These are phyloP conservation scores for Euphorbia tirucalli DNA, from an alignment of 345 rosid species.

Conservation along the genomic window DNA sequence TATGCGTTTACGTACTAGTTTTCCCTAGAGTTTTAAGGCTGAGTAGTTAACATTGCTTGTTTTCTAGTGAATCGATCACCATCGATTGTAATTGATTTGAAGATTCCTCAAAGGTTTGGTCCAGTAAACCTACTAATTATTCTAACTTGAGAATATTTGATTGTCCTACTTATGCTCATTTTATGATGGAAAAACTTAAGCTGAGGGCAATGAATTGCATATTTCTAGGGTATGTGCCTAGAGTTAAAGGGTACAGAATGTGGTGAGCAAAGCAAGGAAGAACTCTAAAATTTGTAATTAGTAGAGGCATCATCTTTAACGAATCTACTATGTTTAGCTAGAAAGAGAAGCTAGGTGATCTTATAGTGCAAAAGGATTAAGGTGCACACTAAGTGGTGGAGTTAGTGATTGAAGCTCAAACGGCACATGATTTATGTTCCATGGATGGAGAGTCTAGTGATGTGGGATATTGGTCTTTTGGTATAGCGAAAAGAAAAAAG, in stretches of 20 bases:
- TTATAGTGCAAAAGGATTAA: neutral
- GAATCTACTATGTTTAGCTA: neutral
- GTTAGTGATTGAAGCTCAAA: neutral
- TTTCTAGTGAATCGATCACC: too few species aligned
- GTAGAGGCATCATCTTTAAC: neutral
- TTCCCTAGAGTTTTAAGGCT: too few species aligned
- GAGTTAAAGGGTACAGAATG: neutral
- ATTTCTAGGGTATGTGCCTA: neutral
- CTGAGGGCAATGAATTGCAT: conserved; percentile 1
- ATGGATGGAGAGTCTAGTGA: too few species aligned
- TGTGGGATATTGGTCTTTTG: too few species aligned
- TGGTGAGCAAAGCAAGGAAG: neutral
- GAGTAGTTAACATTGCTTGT: too few species aligned
- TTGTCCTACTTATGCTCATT: neutral
- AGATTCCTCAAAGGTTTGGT: too few species aligned
- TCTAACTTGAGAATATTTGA: too few species aligned
- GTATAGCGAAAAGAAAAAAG: too few species aligned
- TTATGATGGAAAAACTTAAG: conserved; percentile 13
- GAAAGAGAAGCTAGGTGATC: neutral
- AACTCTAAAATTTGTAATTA: neutral
- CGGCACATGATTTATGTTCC: too few species aligned
- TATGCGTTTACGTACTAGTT: too few species aligned
- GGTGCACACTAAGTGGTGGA: neutral
- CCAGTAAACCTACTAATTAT: too few species aligned
- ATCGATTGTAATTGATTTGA: too few species aligned